phyloP scores from a whole-genome alignment of 139 green algal species.

The Tetraselmis chui region DNA sequence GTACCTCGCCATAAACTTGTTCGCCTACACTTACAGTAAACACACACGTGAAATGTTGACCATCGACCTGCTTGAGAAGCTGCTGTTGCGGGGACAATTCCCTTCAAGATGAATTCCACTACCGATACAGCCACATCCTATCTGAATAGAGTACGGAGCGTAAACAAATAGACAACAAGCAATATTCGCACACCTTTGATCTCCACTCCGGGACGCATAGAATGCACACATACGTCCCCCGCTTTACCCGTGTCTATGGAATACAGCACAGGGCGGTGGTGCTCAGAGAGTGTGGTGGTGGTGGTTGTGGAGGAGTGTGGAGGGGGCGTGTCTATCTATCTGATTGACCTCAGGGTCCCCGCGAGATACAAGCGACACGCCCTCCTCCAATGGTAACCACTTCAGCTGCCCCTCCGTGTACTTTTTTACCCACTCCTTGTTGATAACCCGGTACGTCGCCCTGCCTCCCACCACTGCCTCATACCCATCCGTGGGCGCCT shows the following conservation, averaged over 20 bases:
- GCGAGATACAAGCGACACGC: not conserved
- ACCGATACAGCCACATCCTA: too few relatives aligned
- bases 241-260: not conserved
- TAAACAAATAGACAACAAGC: too few relatives aligned
- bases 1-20: not conserved
- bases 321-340: too few relatives aligned
- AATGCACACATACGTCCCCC: not conserved
- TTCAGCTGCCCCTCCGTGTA: slow-evolving; percentile 4
- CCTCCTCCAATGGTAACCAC: slow-evolving; percentile 11
- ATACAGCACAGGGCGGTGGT: too few relatives aligned
- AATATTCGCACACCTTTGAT: not conserved
- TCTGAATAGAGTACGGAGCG: too few relatives aligned
- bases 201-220: not conserved
- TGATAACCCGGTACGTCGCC: slow-evolving; percentile 7
- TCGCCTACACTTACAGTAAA: too few relatives aligned
- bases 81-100: too few relatives aligned
- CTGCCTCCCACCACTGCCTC: not conserved
- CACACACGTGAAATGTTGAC: too few relatives aligned
- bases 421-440: slow-evolving; percentile 15
- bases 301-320: too few relatives aligned
- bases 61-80: too few relatives aligned
- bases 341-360: slow-evolving; percentile 1
- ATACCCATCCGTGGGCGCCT: slow-evolving; percentile 10
- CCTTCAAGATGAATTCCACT: too few relatives aligned
- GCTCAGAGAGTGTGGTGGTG: too few relatives aligned